These are phyloP conservation scores for Sechiopsis laciniata DNA, from an alignment of 306 rosid species.

Conservation along the genomic window DNA sequence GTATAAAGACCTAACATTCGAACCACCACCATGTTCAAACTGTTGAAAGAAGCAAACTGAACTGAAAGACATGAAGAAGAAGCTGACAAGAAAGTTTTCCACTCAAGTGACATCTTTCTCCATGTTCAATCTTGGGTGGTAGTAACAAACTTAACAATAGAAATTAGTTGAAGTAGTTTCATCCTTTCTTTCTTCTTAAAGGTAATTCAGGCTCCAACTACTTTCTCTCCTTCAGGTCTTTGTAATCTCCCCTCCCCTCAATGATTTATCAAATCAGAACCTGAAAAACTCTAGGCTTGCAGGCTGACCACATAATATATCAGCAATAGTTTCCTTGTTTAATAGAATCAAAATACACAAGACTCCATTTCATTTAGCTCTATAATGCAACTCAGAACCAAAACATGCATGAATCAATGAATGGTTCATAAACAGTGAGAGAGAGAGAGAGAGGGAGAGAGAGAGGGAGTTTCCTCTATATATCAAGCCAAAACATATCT, in stretches of 20 bases:
- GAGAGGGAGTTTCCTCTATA: not conserved
- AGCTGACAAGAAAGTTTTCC: constrained; percentile 15
- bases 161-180: constrained; percentile 3
- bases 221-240: not conserved
- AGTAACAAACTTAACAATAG: constrained; percentile 17
- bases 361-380: not conserved
- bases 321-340: not conserved
- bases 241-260: not conserved
- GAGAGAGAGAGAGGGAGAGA: not conserved
- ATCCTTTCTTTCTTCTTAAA: constrained; percentile 2
- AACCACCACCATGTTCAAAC: not conserved
- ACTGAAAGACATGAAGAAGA: constrained; percentile 2
- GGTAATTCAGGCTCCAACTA: constrained; percentile 7
- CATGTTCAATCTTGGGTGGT: not conserved
- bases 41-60: not conserved
- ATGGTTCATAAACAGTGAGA: not conserved
- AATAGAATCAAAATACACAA: not conserved
- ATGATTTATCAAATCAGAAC: not conserved
- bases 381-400: constrained; percentile 13
- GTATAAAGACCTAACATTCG: not conserved
- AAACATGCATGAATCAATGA: not conserved
- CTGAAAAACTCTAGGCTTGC: constrained; percentile 8
- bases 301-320: constrained; percentile 11
- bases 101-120: constrained; percentile 22
- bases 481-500: constrained; percentile 6